Conservation (phyloP, 2,329 filamentous ascomycete species). For the Aspergillus sergii region DNA sequence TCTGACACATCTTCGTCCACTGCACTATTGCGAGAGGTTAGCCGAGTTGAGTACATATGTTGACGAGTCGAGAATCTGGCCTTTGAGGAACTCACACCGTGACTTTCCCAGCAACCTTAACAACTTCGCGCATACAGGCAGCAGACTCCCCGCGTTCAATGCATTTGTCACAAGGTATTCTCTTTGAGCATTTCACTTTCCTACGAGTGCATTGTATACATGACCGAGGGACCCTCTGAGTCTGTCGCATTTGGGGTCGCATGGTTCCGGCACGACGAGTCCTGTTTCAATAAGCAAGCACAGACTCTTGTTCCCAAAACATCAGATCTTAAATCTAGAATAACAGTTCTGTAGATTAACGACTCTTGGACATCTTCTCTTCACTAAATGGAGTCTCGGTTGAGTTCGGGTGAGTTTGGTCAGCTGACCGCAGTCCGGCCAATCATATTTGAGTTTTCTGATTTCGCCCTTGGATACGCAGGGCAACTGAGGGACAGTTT, state of each 20-base stretch:
- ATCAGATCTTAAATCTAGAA: not conserved
- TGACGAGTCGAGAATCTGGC: not conserved
- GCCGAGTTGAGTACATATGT: not conserved
- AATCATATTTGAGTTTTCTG: not conserved
- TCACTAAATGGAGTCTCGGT: not conserved
- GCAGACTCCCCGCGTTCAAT: constrained; percentile 5
- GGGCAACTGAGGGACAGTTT: too few relatives aligned
- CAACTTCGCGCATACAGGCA: constrained; percentile 6
- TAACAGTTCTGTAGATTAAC: not conserved
- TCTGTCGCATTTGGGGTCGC: constrained; percentile 7
- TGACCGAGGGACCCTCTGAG: constrained; percentile 8
- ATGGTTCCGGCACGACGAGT: not conserved
- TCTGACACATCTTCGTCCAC: not conserved
- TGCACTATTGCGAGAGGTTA: not conserved
- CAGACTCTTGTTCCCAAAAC: not conserved
- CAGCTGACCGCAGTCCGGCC: not conserved
- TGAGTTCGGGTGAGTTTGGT: not conserved
- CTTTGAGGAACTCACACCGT: not conserved
- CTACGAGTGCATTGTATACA: constrained; percentile 9
- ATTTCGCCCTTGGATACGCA: not conserved
- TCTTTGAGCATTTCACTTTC: constrained; percentile 11
- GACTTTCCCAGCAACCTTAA: constrained; percentile 8
- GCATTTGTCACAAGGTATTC: constrained; percentile 9
- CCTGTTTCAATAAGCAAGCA: accelerated
- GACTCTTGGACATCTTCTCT: not conserved